Conservation (phyloP, 2,329 filamentous ascomycete species). For the Lanzia echinophila region DNA sequence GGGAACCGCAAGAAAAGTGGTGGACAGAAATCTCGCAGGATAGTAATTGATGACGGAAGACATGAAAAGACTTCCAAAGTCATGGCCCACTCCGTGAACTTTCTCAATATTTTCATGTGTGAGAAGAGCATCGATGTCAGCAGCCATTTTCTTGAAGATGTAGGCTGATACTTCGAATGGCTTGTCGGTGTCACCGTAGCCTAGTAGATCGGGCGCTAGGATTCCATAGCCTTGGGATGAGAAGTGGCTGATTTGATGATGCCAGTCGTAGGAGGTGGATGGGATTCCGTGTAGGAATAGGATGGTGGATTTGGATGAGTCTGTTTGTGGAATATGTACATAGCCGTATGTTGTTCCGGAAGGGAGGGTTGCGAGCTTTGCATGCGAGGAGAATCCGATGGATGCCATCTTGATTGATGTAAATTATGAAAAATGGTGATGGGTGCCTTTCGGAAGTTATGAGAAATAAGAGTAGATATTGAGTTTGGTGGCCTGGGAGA, state of each 20-base stretch:
- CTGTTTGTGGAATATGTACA: constrained; percentile 21
- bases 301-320: constrained; percentile 29
- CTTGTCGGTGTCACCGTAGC: constrained; percentile 33
- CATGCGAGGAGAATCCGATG: no score
- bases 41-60: background rate
- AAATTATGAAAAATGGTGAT: no score
- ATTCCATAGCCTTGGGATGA: constrained; percentile 34
- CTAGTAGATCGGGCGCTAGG: constrained; percentile 36
- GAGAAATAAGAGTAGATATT: no score
- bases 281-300: constrained; percentile 44
- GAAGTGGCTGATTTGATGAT: constrained; percentile 19
- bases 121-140: constrained; percentile 30
- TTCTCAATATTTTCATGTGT: constrained; percentile 15
- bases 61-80: constrained; percentile 3
- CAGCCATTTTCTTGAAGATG: constrained; percentile 27
- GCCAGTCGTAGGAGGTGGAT: constrained; percentile 39
- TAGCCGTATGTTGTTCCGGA: constrained; percentile 22
- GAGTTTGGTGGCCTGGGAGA: no score
- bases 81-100: constrained; percentile 12
- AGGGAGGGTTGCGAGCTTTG: background rate
- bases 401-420: no score
- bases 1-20: background rate
- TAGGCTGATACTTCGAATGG: constrained; percentile 27
- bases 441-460: no score
- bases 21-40: background rate